phyloP scores from a whole-genome alignment of 75 land plant species.

The Pseudotsuga menziesii region DNA sequence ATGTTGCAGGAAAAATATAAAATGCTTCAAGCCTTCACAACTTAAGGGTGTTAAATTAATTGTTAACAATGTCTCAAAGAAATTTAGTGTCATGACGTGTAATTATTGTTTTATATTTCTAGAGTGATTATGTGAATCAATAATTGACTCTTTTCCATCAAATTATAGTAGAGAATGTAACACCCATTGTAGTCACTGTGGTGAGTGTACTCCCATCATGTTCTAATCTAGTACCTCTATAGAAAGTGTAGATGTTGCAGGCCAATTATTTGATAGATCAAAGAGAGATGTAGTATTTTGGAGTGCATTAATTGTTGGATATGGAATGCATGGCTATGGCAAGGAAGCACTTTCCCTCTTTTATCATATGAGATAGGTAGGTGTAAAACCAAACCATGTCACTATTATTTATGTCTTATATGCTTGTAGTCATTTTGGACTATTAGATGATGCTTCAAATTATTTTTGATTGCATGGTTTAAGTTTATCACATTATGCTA shows the following conservation, averaged over 20 bases:
- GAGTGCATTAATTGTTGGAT: constrained; percentile 61
- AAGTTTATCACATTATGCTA: neutral
- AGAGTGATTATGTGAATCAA: constrained; percentile 21
- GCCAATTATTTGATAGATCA: constrained; percentile 26
- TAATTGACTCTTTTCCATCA: constrained; percentile 33
- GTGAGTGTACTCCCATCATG: constrained; percentile 31
- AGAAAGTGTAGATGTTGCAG: constrained; percentile 33
- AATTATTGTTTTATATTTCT: constrained; percentile 32
- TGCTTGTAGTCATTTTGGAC: constrained; percentile 44
- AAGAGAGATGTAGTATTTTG: constrained; percentile 32
- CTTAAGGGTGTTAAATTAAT: no score
- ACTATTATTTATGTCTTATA: constrained; percentile 51
- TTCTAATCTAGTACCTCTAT: constrained; percentile 9
- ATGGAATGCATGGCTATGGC: constrained; percentile 46
- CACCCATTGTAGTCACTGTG: constrained; percentile 36
- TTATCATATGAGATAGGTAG: constrained; percentile 31
- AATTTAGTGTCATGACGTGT: constrained; percentile 57
- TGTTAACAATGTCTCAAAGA: constrained; percentile 22
- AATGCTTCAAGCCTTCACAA: no score
- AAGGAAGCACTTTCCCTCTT: constrained; percentile 25
- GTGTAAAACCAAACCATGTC: constrained; percentile 47
- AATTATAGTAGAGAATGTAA: constrained; percentile 23
- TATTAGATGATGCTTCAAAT: constrained; percentile 16
- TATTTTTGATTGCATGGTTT: constrained; percentile 7
- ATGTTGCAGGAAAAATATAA: no score